Percentiles rank a stretch among this genome's conserved stretches.
These are phyloP conservation scores for Silene uniflora DNA, from an alignment of 148 eudicot species.

Conservation along the genomic window DNA sequence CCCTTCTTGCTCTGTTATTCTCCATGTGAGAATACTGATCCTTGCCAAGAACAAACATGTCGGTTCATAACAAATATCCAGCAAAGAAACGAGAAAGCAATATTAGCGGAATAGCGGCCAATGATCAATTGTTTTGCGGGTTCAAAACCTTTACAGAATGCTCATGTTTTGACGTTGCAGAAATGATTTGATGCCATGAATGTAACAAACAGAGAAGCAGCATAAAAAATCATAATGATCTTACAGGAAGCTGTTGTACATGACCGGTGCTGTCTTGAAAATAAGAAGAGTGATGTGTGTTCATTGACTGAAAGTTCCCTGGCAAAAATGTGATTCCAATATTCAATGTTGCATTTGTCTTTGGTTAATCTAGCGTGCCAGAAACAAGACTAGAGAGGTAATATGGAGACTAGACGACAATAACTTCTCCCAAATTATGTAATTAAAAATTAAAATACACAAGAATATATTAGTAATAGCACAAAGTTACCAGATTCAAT, in stretches of 20 bases:
- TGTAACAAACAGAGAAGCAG: conserved; percentile 4
- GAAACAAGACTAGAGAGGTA: neutral
- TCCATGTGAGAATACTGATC: conserved; percentile 33
- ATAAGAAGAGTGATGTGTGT: conserved; percentile 22
- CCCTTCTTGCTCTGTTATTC: conserved; percentile 25
- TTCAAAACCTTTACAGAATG: neutral
- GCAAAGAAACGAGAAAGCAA: neutral
- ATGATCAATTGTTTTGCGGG: neutral
- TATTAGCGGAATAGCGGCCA: neutral
- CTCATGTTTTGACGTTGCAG: neutral
- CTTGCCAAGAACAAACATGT: conserved; percentile 22
- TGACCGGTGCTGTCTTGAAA: conserved; percentile 41
- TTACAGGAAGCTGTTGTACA: conserved; percentile 22
- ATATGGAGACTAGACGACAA: neutral
- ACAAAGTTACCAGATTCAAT: conserved; percentile 4
- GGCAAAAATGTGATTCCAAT: conserved; percentile 19
- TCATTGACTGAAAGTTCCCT: conserved; percentile 22
- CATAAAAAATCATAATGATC: conserved; percentile 17
- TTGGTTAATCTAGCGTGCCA: neutral
- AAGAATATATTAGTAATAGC: neutral
- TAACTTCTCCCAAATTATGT: neutral
- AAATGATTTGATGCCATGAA: neutral
- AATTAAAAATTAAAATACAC: too few relatives aligned
- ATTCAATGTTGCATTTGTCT: neutral
- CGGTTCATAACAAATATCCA: too few relatives aligned